Evolutionary conservation across 257 asterid species (phyloP), one percentile per base, ranked within the genome.

Genomic region (Rubia yunnanensis): DNA sequence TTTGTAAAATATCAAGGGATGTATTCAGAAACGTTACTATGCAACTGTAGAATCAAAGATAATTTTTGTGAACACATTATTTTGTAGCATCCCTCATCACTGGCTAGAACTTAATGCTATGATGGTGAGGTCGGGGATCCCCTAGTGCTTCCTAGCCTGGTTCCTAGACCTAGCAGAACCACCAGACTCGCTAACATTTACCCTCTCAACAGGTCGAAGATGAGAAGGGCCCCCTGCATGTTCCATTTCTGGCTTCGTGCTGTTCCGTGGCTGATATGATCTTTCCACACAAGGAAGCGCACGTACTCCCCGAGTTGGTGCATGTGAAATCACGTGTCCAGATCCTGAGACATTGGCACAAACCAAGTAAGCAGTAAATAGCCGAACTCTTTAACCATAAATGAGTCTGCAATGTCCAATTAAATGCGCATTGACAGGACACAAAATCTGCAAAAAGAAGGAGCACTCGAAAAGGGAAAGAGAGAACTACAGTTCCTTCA

Each of bases 221-320:
- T 24, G 71, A 46, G 81, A 59, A 59, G 64, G 28, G 18, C 71
- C 81, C 27, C 69, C 72, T 15, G 26, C 55, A 46, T 64, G 67
- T 38, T 73, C 76, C 50, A 10, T 58, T n/a, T 46, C 69, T 34
- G 74, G 56, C 68, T 53, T 67, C 23, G 55, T 34, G 66, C 61
- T 49, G 60, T 22, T 48, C 54, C 57, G 82, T 1, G n/a, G n/a
- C 70, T 72, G 73, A 62, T 35, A 69, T 15, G 81, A 50, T 49
- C 77, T 75, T 64, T 75, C 84, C n/a, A 75, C 74, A 4, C 79
- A 68, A 67, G 95, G 95, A 70, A 87, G 95, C 1, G 96, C 96
- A 88, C 78, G 70, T 15, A 81, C 84, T 52, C 87, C 88, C 46
- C 80, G 78, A 32, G 69, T 79, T 52, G 64, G 71, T n/a, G 76